Conservation (phyloP, 129 eudicot species). For the Helianthus tuberosus region DNA sequence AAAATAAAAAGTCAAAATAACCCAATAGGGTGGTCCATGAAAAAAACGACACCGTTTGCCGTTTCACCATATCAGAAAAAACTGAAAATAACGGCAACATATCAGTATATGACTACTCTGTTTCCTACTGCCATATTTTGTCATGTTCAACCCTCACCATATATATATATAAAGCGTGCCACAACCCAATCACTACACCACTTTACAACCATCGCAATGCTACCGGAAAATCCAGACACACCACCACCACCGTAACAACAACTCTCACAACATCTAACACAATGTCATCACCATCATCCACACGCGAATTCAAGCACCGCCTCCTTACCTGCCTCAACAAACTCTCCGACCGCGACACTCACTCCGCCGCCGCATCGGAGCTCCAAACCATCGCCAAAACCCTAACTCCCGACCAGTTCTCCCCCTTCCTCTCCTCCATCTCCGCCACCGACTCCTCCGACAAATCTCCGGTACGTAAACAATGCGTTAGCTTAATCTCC, state of each 20-base stretch:
- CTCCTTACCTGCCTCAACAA: slow-evolving; percentile 75
- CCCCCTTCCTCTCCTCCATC: slow-evolving; percentile 70
- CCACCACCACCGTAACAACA: slow-evolving; percentile 41
- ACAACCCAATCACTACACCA: slow-evolving; percentile 25
- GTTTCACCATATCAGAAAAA: background rate
- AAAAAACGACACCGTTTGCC: slow-evolving; percentile 17
- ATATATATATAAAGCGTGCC: slow-evolving; percentile 31
- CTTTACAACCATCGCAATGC: slow-evolving; percentile 44
- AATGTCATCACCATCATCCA: slow-evolving; percentile 43
- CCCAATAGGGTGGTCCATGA: too few species aligned
- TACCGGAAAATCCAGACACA: slow-evolving; percentile 52
- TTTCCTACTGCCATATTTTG: slow-evolving; percentile 2
- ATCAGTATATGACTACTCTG: slow-evolving; percentile 10
- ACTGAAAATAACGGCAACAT: slow-evolving; percentile 37
- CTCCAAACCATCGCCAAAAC: slow-evolving; percentile 70
- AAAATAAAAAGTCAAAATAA: too few species aligned
- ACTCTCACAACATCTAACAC: background rate
- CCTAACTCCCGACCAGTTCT: slow-evolving; percentile 46
- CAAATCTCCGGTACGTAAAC: slow-evolving; percentile 65
- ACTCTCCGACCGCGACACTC: slow-evolving; percentile 87
- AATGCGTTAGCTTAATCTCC: slow-evolving; percentile 61
- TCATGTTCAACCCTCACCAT: slow-evolving; percentile 27
- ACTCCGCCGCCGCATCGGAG: slow-evolving; percentile 68
- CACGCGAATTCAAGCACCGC: slow-evolving; percentile 76
- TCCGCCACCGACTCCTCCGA: slow-evolving; percentile 76